Evolutionary conservation across 2,329 filamentous ascomycete species (phyloP), one percentile per base, ranked within the genome.

Genomic region (Sporothrix brunneoviolacea): DNA sequence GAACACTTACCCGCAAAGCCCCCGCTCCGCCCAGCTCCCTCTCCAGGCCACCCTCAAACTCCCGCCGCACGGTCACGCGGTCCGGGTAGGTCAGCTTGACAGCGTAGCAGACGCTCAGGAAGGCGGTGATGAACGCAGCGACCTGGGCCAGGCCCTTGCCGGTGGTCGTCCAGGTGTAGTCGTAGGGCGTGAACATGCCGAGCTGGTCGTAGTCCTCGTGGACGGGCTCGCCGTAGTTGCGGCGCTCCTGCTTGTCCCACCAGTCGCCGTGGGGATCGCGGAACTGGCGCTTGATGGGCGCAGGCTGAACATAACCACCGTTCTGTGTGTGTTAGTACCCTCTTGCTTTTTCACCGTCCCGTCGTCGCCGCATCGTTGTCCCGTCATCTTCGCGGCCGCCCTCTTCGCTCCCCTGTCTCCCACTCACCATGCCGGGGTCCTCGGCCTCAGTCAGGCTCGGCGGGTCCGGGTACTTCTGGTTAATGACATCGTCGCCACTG

Each of bases 211-310:
- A 86, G 69, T 98, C 93, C 70, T 98, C 94, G 69, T 98, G 91
- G 47, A 95, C 82, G 12, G 91, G 88, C 70, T 98, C 94, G 69
- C 91, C 91, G 67, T 88, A 97, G 77, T 98, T 97, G 63, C 93
- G 83, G 66, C 91, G 84, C 70, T 97, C 93, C 73, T 98, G 93
- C 69, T 90, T 86, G 71, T 98, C 91, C 88, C 90, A 97, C 89
- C 90, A 98, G 65, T 88, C 84, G 65, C 71, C 91, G 67, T 97
- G 81, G 32, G 94, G 93, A 69, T 97, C 93, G 66, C 93, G 88
- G 73, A 89, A 87, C 68, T 90, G 84, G 60, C 91, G 86, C 77
- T 95, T 96, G 70, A 91, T 74, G 49, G 77, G 71, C 13, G 83
- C 81, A 52, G 88, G 86, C 71, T 91, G 89, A 64, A 87, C 78